Percentiles rank a stretch among this genome's conserved stretches.
Conservation (phyloP, 306 rosid species). For the Quercus agrifolia region DNA sequence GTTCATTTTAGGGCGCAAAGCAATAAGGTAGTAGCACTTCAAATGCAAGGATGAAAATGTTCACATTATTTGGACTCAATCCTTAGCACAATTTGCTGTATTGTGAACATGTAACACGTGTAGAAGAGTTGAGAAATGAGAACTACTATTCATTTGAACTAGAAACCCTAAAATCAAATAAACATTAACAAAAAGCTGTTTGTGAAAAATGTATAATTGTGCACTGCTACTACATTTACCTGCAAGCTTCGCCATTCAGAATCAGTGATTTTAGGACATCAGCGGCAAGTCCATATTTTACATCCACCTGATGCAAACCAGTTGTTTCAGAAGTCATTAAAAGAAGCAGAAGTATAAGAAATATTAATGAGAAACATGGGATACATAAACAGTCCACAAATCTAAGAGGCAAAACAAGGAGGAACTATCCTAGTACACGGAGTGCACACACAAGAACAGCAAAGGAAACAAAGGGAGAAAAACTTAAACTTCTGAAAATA, state of each 20-base stretch:
- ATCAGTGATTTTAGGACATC: constrained; percentile 67
- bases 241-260: constrained; percentile 70
- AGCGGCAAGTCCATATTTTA: constrained; percentile 73
- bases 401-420: not conserved
- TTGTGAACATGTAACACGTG: not conserved
- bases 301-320: constrained; percentile 52
- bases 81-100: not conserved
- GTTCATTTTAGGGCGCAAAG: not conserved
- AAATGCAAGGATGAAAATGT: not conserved
- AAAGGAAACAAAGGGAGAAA: too few relatives aligned
- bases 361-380: not conserved
- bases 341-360: constrained; percentile 2
- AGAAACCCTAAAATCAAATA: not conserved
- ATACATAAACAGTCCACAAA: not conserved
- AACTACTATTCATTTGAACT: not conserved
- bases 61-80: constrained; percentile 10
- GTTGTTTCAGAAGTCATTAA: constrained; percentile 3
- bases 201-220: not conserved
- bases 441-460: too few relatives aligned
- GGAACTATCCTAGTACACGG: not conserved
- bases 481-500: too few relatives aligned
- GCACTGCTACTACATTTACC: constrained; percentile 41
- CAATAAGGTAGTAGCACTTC: not conserved
- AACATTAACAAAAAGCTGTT: not conserved
- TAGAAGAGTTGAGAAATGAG: not conserved